Base-by-base conservation (phyloP, 2,329 filamentous ascomycete genomes). In the Bretziella fagacearum region DNA sequence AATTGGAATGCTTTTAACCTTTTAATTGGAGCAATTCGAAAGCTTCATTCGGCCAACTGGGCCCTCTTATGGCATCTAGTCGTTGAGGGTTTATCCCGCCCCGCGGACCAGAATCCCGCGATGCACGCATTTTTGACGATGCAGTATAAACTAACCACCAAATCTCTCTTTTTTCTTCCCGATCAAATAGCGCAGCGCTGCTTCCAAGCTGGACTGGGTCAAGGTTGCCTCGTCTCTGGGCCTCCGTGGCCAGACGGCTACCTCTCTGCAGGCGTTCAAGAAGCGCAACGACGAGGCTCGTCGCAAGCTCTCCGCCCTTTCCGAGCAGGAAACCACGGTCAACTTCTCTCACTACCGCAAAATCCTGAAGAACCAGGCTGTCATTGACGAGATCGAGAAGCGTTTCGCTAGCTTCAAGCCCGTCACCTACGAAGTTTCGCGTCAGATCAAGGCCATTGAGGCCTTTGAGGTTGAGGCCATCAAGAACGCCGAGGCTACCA, bases 221-320 rank as follows among this genome's bases (percentile, higher is more conserved):
- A 91, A 93, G 72, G 78, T 98, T 62, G 81, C 81, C 68, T 78
- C 76, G 69, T 93, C 89, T 62, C 86, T 98, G 60, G 89, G 89
- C 65, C 85, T 98, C 66, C 84, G 84, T 66, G 91, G 91, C 65
- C 84, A 86, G 71, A 98, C 91, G 57, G 87, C 84, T 57, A 70
- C 81, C 59, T 82, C 89, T 53, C 85, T 98, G 53, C 81, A 89
- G 65, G 77, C 84, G 56, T 98, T 98, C 81, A 98, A 98, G 79
- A 91, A 94, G 79, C 87, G 91, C 71, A 95, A 96, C 74, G 91
- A 98, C 64, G 87, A 95, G 65, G 89, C 85, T 63, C 87, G 89
- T 69, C 89, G 91, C 72, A 89, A 89, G 70, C 74, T 98, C 53
- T 78, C 82, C 66, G 59, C 77, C 53, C 84, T 98, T 51, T 79